Conservation (phyloP, 108 stramenopile species). For the Fistulifera pelliculosa region DNA sequence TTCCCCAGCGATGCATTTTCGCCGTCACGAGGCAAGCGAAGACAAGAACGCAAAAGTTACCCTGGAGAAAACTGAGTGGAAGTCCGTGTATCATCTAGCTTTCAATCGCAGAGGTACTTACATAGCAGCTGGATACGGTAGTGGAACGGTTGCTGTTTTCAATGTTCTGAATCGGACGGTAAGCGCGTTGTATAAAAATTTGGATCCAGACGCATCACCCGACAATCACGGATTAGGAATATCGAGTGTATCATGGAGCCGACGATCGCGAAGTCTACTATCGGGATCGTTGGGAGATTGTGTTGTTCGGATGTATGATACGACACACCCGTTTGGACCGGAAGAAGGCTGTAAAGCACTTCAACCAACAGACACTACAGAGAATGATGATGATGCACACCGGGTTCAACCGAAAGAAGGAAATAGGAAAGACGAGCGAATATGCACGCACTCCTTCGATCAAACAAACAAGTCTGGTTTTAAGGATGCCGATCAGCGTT, state of each 20-base stretch:
- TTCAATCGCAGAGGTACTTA: slow-evolving; percentile 66
- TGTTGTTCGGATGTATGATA: slow-evolving; percentile 49
- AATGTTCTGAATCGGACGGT: slow-evolving; percentile 49
- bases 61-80: slow-evolving; percentile 30
- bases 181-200: slow-evolving; percentile 38
- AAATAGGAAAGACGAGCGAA: neutral
- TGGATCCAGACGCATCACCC: neutral
- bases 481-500: neutral
- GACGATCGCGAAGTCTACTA: slow-evolving; percentile 40
- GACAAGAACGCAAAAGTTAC: slow-evolving; percentile 1
- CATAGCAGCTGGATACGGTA: slow-evolving; percentile 63
- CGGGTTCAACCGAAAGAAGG: neutral
- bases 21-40: neutral
- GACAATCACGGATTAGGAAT: slow-evolving; percentile 25
- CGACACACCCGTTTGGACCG: slow-evolving; percentile 54
- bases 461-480: neutral
- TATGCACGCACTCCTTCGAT: neutral
- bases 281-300: slow-evolving; percentile 41
- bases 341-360: slow-evolving; percentile 20
- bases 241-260: slow-evolving; percentile 58
- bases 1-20: slow-evolving; percentile 45
- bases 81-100: slow-evolving; percentile 47
- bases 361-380: neutral
- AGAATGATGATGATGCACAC: neutral
- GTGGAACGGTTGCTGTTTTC: slow-evolving; percentile 48